phyloP scores from a whole-genome alignment of 352 stramenopile species.

The Blastocystis sp. region DNA sequence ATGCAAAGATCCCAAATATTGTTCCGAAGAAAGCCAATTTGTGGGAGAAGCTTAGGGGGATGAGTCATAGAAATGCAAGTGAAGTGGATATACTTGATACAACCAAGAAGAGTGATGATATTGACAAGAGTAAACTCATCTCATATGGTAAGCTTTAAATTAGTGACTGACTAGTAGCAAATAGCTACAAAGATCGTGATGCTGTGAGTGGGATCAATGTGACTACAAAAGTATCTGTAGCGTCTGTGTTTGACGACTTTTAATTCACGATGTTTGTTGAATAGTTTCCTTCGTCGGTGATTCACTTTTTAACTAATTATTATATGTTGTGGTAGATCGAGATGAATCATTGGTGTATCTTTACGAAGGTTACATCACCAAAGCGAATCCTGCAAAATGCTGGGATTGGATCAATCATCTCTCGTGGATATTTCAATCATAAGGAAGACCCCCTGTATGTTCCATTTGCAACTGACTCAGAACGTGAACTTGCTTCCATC shows the following conservation, averaged over 20 bases:
- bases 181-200: conserved; percentile 24
- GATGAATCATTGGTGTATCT: not conserved
- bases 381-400: not conserved
- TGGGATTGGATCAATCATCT: not conserved
- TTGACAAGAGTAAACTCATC: not conserved
- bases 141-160: conserved; percentile 5
- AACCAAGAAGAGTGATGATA: conserved; percentile 11
- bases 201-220: not conserved
- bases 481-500: conserved; percentile 52
- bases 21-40: conserved; percentile 34
- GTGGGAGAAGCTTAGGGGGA: not conserved
- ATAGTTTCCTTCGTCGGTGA: not conserved
- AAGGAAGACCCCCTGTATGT: conserved; percentile 63
- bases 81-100: not conserved
- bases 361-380: not conserved
- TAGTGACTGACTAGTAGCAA: conserved; percentile 17
- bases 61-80: not conserved
- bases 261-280: conserved; percentile 51
- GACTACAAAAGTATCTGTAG: not conserved
- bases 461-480: conserved; percentile 45
- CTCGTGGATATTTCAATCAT: conserved; percentile 48
- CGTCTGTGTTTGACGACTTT: conserved; percentile 48
- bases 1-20: conserved; percentile 26
- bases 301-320: too few relatives aligned
- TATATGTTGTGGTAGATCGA: too few relatives aligned